Percentiles rank a stretch among this genome's conserved stretches.
Evolutionary conservation across 2,329 filamentous ascomycete genomes (phyloP).

Genomic region (Elsinoe batatas): DNA sequence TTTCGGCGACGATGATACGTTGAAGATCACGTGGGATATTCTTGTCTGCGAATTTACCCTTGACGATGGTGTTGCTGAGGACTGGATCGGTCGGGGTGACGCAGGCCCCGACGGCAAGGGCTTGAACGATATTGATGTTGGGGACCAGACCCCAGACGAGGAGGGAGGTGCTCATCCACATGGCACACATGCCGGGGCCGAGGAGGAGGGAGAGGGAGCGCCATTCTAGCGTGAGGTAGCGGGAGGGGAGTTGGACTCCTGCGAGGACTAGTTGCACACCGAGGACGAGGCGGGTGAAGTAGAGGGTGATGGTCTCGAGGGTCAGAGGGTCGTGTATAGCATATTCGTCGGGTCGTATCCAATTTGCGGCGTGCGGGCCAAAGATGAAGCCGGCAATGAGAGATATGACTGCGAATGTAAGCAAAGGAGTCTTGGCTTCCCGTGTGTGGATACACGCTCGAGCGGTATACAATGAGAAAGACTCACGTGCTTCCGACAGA

Average conservation of each 20-base stretch:
- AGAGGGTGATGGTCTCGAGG: conserved; percentile 64
- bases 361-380: conserved; percentile 66
- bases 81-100: conserved; percentile 90
- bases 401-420: conserved; percentile 59
- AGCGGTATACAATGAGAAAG: background rate
- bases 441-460: background rate
- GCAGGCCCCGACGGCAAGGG: conserved; percentile 70
- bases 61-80: conserved; percentile 80
- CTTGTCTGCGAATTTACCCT: conserved; percentile 85
- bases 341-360: conserved; percentile 65
- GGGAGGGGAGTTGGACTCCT: conserved; percentile 75
- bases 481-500: conserved; percentile 77
- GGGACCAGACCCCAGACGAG: conserved; percentile 70
- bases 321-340: conserved; percentile 48
- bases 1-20: conserved; percentile 57
- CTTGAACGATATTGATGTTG: conserved; percentile 61
- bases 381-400: conserved; percentile 69
- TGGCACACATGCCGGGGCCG: conserved; percentile 72
- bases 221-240: conserved; percentile 72
- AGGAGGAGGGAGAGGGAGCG: conserved; percentile 63
- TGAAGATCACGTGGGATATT: conserved; percentile 77
- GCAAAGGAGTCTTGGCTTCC: background rate
- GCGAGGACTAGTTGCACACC: conserved; percentile 85
- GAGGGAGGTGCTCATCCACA: conserved; percentile 78
- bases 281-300: conserved; percentile 77